Base-by-base conservation (phyloP, 2,329 filamentous ascomycete species). In the Diaporthe ampelina region DNA sequence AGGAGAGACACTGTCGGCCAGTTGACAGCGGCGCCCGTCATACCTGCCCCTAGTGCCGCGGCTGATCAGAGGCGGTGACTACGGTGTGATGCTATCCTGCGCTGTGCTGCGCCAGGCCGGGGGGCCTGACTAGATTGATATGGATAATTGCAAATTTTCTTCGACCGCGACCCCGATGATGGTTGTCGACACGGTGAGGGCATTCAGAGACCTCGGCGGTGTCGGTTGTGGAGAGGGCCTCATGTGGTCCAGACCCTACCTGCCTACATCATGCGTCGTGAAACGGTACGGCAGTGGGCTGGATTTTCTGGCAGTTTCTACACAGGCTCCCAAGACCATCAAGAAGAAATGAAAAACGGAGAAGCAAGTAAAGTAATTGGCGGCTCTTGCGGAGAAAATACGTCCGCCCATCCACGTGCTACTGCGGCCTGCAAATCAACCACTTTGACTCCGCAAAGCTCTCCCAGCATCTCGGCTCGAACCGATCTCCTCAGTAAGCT, bases 321-420 rank as follows among this genome's bases (percentile, higher is more conserved):
- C 19, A 4, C 21, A 3, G 8, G 29, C 6, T 32, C 29, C 29
- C 29, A 48, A 32, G 15, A 45, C 37, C 15, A 57, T 17, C 19
- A n/a, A 11, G 29, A 57, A 35, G 3, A 43, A 19, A 43, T 29
- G 9, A 29, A 61, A 26, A 9, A 29, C 37, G 24, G 24, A 45
- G 10, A 24, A 32, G 15, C 9, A n/a, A 13, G 37, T 13, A 3
- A 10, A 40, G 37, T 13, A 13, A 50, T 50, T 32, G 29, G 29
- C 43, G 29, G 37, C 35, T 9, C 24, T 2, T 21, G 63, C 63
- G 63, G 63, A 67, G 29, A 37, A 37, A 37, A 52, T 24, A 3
- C n/a, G 13, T 37, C 63, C 45, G 63, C 45, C 63, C 58, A 29
- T 37, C 63, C 63, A 67, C 63, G 63, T 52, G 63, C 45, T 37